A percentile compares a stretch with the other conserved stretches of the same genome.
Evolutionary conservation across 2,329 filamentous ascomycete genomes (phyloP).

Genomic region (Talaromyces sp.): DNA sequence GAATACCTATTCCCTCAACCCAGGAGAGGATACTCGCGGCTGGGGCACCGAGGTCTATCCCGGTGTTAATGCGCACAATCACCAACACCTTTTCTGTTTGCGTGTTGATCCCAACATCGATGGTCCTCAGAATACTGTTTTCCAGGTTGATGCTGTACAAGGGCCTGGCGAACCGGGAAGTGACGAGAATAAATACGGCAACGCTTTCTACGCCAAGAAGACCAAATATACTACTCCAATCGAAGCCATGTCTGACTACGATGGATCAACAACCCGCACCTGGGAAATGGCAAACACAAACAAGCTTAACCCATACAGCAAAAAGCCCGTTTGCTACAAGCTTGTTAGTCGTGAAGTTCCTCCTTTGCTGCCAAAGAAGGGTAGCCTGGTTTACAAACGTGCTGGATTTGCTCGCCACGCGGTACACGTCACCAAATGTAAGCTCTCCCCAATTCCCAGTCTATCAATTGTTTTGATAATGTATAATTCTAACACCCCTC

Average conservation of each 20-base stretch:
- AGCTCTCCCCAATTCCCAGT: slow-evolving; percentile 35
- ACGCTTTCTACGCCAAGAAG: slow-evolving; percentile 84
- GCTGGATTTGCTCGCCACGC: slow-evolving; percentile 86
- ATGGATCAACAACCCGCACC: slow-evolving; percentile 75
- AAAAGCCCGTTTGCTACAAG: slow-evolving; percentile 85
- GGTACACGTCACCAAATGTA: slow-evolving; percentile 87
- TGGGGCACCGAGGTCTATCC: slow-evolving; percentile 94
- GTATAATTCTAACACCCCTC: slow-evolving; percentile 7
- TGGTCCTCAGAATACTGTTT: slow-evolving; percentile 80
- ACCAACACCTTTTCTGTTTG: slow-evolving; percentile 92
- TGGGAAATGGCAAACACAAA: slow-evolving; percentile 90
- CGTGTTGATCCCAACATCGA: slow-evolving; percentile 87
- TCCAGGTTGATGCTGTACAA: slow-evolving; percentile 74
- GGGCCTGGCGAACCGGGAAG: slow-evolving; percentile 77
- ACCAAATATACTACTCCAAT: slow-evolving; percentile 74
- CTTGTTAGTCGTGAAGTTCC: slow-evolving; percentile 86
- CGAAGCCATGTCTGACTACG: slow-evolving; percentile 75
- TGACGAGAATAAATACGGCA: slow-evolving; percentile 82
- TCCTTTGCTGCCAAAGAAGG: slow-evolving; percentile 74
- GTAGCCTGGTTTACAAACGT: slow-evolving; percentile 83
- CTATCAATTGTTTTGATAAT: not conserved
- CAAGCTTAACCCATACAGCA: slow-evolving; percentile 81
- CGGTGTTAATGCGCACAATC: slow-evolving; percentile 91
- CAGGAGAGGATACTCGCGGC: slow-evolving; percentile 77
- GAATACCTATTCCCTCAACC: slow-evolving; percentile 83